Conservation (phyloP, 305 asterid genomes). For the Solanum aculeatissimum region DNA sequence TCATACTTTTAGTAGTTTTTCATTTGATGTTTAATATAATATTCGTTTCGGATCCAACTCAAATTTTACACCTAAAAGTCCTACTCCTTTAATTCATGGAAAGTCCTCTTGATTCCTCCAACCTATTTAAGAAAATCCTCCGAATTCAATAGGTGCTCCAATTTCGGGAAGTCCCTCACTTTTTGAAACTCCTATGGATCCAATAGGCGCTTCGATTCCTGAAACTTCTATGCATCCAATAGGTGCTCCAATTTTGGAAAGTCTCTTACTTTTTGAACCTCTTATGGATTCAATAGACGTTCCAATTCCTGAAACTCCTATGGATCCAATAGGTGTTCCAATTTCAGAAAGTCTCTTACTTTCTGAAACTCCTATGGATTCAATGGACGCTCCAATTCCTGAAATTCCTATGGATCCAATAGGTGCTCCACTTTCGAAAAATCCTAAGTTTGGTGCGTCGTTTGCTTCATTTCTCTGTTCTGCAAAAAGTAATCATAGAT, state of each 20-base stretch:
- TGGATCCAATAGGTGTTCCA: too few species aligned
- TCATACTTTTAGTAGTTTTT: neutral
- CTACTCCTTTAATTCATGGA: neutral
- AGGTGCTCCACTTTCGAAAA: too few species aligned
- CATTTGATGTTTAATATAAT: neutral
- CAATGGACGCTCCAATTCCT: too few species aligned
- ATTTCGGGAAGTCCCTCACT: neutral
- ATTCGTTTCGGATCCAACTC: neutral
- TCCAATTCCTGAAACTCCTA: neutral
- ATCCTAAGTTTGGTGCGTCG: neutral
- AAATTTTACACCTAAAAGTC: too few species aligned
- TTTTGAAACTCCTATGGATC: too few species aligned
- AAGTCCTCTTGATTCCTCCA: too few species aligned
- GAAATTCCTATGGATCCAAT: too few species aligned
- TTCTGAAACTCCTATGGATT: too few species aligned
- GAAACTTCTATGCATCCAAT: neutral
- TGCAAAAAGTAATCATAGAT: neutral
- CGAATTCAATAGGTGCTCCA: neutral
- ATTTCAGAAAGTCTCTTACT: too few species aligned
- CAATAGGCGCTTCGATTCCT: neutral
- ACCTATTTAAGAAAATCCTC: too few species aligned
- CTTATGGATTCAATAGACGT: neutral
- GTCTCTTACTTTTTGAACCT: neutral
- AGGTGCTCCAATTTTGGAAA: neutral
- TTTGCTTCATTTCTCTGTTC: neutral